Conservation (phyloP, 2,329 filamentous ascomycete genomes). For the Hirsutella minnesotensis region DNA sequence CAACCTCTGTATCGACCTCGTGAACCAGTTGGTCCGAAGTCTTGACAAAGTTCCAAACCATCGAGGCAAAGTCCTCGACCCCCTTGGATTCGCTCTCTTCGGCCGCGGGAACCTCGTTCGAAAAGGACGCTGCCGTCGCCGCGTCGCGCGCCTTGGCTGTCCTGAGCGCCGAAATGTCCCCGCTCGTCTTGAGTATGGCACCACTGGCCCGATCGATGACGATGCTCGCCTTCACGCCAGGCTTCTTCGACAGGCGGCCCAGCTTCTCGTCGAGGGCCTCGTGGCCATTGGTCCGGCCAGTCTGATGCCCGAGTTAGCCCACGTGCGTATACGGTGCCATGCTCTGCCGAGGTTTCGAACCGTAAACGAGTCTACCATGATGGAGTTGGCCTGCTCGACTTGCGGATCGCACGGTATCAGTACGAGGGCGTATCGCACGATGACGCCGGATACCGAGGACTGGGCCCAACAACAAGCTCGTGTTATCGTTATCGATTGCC, state of each 20-base stretch:
- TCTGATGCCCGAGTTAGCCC: constrained; percentile 13
- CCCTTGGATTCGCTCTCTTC: constrained; percentile 41
- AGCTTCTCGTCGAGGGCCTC: constrained; percentile 56
- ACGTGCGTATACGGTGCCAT: background rate
- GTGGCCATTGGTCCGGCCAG: constrained; percentile 33
- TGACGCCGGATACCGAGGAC: too few species aligned
- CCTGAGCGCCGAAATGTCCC: constrained; percentile 48
- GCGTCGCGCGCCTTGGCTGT: constrained; percentile 23
- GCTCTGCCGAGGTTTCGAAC: constrained; percentile 1
- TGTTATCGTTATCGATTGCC: background rate
- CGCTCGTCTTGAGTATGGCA: constrained; percentile 63
- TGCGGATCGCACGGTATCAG: background rate
- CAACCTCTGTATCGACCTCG: constrained; percentile 59
- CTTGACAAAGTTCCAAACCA: constrained; percentile 68
- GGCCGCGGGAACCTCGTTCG: constrained; percentile 29
- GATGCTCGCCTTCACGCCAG: constrained; percentile 67
- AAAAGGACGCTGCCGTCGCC: constrained; percentile 30
- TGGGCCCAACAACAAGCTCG: background rate
- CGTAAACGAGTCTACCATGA: constrained; percentile 6
- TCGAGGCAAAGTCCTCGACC: constrained; percentile 60
- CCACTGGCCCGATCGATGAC: constrained; percentile 62
- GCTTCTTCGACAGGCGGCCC: constrained; percentile 61
- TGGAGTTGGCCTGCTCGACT: background rate
- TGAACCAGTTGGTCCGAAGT: constrained; percentile 57
- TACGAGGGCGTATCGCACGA: background rate